A percentile compares a stretch with the other conserved stretches of the same genome.
These are phyloP conservation scores for Scalesia atractyloides DNA, from an alignment of 129 eudicot genomes.

Conservation along the genomic window DNA sequence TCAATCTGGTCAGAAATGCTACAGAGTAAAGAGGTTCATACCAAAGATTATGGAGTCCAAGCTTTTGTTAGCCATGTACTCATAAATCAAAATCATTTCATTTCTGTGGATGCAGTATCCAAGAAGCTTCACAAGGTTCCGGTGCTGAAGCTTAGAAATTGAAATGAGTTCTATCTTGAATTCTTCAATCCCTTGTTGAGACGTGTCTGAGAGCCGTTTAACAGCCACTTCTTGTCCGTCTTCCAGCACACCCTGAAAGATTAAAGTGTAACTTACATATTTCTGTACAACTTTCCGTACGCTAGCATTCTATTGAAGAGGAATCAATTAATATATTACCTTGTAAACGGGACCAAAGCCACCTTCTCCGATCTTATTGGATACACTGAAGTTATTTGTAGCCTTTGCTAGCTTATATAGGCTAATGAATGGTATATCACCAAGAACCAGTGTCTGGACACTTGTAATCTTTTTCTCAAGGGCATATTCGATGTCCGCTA, in stretches of 20 bases:
- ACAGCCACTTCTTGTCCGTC: conserved; percentile 23
- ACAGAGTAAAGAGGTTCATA: not conserved
- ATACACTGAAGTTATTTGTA: conserved; percentile 12
- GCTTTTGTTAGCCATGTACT: conserved; percentile 33
- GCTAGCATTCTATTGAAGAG: not conserved
- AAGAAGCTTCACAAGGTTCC: conserved; percentile 44
- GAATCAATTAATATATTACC: conserved; percentile 13
- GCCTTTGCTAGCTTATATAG: conserved; percentile 13
- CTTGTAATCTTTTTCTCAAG: conserved; percentile 12
- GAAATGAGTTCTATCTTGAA: conserved; percentile 25
- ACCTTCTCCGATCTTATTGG: conserved; percentile 32
- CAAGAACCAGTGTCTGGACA: conserved; percentile 2
- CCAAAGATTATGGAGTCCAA: conserved; percentile 25
- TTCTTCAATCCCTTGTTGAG: conserved; percentile 27
- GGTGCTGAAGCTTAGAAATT: conserved; percentile 42
- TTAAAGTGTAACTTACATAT: not conserved
- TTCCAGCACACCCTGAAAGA: conserved; percentile 18
- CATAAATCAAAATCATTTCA: conserved; percentile 38
- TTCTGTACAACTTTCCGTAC: not conserved
- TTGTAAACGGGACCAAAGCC: conserved; percentile 35
- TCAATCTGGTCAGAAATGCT: not conserved
- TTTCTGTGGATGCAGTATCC: conserved; percentile 35
- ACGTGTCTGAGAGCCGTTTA: conserved; percentile 26
- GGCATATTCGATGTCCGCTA: not conserved
- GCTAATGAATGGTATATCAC: not conserved